These are phyloP conservation scores for Panellus pusillus DNA, from an alignment of 768 basidiomycete genomes.

Conservation along the genomic window DNA sequence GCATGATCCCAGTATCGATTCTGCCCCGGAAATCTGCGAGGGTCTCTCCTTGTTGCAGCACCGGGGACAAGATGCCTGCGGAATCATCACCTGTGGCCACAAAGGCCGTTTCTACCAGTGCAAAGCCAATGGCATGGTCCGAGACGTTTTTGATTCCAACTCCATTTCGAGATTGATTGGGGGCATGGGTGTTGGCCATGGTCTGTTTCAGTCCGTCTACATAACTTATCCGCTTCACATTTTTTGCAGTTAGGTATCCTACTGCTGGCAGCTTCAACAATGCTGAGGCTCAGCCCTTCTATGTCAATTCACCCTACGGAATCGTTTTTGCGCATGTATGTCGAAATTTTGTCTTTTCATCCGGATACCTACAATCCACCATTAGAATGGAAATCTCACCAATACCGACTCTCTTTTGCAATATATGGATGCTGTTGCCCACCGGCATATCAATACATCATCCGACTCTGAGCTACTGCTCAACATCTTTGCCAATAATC, in stretches of 20 bases:
- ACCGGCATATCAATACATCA: conserved; percentile 98
- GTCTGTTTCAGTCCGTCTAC: conserved; percentile 42
- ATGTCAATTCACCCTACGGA: conserved; percentile 99
- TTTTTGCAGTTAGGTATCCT: conserved; percentile 82
- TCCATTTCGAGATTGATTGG: conserved; percentile 79
- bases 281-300: conserved; percentile 98
- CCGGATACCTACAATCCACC: conserved; percentile 3
- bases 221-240: conserved; percentile 12
- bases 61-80: conserved; percentile 97
- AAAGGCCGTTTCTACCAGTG: conserved; percentile 97
- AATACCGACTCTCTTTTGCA: conserved; percentile 85
- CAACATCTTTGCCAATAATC: conserved; percentile 96
- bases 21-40: conserved; percentile 88
- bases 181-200: conserved; percentile 97
- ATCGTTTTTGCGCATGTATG: conserved; percentile 94
- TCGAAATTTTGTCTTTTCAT: neutral
- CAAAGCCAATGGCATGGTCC: conserved; percentile 99
- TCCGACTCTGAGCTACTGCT: conserved; percentile 97
- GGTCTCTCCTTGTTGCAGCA: conserved; percentile 96
- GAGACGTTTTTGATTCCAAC: conserved; percentile 89
- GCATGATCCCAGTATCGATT: conserved; percentile 72
- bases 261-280: conserved; percentile 97
- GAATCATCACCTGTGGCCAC: conserved; percentile 92
- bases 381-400: conserved; percentile 96
- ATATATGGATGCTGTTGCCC: conserved; percentile 94